phyloP scores from a whole-genome alignment of 1,284 basidiomycete species.

The Naganishia sp. region DNA sequence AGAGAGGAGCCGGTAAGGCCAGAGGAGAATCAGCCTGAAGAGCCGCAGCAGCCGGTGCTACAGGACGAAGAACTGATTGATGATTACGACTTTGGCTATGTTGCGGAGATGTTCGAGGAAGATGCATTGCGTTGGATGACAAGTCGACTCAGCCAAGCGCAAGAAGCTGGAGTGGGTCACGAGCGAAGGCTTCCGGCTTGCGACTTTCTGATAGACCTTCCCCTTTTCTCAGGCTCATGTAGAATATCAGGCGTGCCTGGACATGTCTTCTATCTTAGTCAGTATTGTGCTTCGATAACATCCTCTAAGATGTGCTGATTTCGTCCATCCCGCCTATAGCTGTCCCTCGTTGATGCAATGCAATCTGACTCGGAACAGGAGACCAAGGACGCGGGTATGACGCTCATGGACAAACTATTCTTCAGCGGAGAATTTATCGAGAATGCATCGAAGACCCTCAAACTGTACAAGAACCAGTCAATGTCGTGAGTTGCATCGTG shows the following conservation, averaged over 20 bases:
- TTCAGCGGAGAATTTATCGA: constrained; percentile 92
- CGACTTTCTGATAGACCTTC: constrained; percentile 26
- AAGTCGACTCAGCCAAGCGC: constrained; percentile 77
- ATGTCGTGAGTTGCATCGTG: constrained; percentile 49
- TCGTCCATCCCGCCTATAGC: constrained; percentile 46
- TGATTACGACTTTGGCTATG: constrained; percentile 64
- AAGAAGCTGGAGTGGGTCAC: constrained; percentile 76
- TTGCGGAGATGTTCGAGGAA: constrained; percentile 81
- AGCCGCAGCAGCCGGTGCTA: constrained; percentile 36
- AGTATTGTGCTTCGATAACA: constrained; percentile 32
- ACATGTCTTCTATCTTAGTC: constrained; percentile 82
- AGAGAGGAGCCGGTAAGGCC: constrained; percentile 4
- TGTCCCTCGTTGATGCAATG: constrained; percentile 77
- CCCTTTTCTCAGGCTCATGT: constrained; percentile 76
- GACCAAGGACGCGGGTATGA: constrained; percentile 71
- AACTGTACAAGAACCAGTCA: constrained; percentile 66
- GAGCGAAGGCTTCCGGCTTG: neutral
- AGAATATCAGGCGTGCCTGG: constrained; percentile 90
- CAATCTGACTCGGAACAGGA: constrained; percentile 58
- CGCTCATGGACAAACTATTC: constrained; percentile 82
- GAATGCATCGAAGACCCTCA: constrained; percentile 72
- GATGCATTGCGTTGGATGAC: constrained; percentile 84
- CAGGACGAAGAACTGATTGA: constrained; percentile 43
- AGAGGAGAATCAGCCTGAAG: constrained; percentile 34
- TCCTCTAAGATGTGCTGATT: neutral